Evolutionary conservation across 2,329 filamentous ascomycete genomes (phyloP).

Genomic region (Talaromyces sp.): DNA sequence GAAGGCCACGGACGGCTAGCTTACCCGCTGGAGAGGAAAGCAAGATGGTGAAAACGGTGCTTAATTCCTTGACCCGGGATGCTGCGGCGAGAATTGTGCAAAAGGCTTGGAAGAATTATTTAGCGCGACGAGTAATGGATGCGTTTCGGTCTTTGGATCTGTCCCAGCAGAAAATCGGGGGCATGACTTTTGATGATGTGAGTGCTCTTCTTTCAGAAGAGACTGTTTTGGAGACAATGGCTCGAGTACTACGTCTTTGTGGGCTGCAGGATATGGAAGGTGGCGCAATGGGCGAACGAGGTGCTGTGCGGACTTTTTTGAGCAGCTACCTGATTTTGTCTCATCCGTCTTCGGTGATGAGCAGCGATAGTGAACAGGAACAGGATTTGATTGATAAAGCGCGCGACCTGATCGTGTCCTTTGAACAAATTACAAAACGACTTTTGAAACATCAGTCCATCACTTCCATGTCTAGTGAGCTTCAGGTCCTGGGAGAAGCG

Average conservation of each 20-base stretch:
- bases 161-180: conserved; percentile 51
- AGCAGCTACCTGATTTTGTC: conserved; percentile 62
- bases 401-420: conserved; percentile 55
- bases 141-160: conserved; percentile 52
- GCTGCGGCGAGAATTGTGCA: conserved; percentile 58
- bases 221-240: conserved; percentile 52
- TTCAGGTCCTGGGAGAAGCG: conserved; percentile 51
- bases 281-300: conserved; percentile 47
- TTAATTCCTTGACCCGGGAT: conserved; percentile 46
- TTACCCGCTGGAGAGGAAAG: conserved; percentile 46
- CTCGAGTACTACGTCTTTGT: conserved; percentile 55
- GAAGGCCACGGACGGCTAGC: conserved; percentile 52
- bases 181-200: conserved; percentile 58
- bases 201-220: conserved; percentile 54
- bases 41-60: conserved; percentile 35
- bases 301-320: conserved; percentile 59
- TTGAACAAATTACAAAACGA: conserved; percentile 53
- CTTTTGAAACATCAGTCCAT: conserved; percentile 44
- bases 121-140: conserved; percentile 48
- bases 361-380: conserved; percentile 60
- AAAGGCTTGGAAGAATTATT: conserved; percentile 53
- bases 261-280: conserved; percentile 53
- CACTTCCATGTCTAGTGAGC: conserved; percentile 45
- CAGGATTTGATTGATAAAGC: conserved; percentile 60
- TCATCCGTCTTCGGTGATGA: conserved; percentile 59